Percentiles rank a stretch among this genome's conserved stretches.
These are phyloP conservation scores for Penstemon eatonii DNA, from an alignment of 257 asterid genomes.

Conservation along the genomic window DNA sequence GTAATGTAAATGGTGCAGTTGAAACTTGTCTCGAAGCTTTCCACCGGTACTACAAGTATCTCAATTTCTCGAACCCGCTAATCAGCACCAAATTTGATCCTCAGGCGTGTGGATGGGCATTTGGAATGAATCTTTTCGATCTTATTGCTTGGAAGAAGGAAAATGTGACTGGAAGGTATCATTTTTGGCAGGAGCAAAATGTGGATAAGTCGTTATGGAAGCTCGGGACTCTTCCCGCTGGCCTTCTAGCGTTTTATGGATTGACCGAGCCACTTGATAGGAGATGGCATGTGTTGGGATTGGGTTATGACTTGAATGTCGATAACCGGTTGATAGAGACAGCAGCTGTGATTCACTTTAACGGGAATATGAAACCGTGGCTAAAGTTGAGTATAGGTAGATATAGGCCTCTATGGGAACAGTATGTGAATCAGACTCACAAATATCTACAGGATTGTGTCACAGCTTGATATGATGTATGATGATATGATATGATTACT, in stretches of 20 bases:
- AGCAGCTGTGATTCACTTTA: constrained; percentile 84
- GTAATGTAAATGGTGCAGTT: constrained; percentile 89
- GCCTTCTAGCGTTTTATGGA: constrained; percentile 78
- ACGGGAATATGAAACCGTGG: constrained; percentile 96
- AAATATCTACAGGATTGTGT: constrained; percentile 61
- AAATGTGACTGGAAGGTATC: constrained; percentile 65
- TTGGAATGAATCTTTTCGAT: constrained; percentile 84
- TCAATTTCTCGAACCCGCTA: constrained; percentile 78
- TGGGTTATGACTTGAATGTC: constrained; percentile 71
- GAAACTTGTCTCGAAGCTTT: constrained; percentile 91
- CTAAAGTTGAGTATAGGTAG: constrained; percentile 68
- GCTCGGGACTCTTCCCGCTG: constrained; percentile 88
- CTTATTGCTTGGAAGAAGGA: constrained; percentile 77
- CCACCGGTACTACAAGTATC: constrained; percentile 78
- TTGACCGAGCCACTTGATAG: constrained; percentile 80
- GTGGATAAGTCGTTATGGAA: constrained; percentile 68
- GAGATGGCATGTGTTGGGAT: constrained; percentile 87
- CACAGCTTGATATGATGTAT: constrained; percentile 41
- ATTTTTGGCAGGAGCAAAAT: constrained; percentile 73
- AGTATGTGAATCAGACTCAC: constrained; percentile 62
- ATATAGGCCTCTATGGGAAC: constrained; percentile 85
- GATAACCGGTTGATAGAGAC: constrained; percentile 74
- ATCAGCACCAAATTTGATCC: constrained; percentile 83
- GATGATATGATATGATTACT: constrained; percentile 11
- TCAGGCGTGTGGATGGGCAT: constrained; percentile 94